Conservation (phyloP, 345 rosid genomes). For the Theobroma cacao region DNA sequence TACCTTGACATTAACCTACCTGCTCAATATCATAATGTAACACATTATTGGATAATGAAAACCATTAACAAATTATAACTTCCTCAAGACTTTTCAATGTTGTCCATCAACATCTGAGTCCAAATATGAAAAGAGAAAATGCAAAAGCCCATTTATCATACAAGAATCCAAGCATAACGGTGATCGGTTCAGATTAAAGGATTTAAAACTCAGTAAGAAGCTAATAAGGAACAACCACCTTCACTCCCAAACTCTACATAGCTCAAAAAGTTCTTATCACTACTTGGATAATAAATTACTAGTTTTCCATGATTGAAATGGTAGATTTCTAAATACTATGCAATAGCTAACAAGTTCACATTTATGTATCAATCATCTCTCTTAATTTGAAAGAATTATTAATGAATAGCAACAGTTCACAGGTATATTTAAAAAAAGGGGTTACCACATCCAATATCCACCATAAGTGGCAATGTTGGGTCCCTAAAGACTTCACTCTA, state of each 20-base stretch:
- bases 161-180: background rate
- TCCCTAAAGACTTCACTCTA: conserved; percentile 76
- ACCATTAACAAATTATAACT: background rate
- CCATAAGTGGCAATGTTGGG: conserved; percentile 81
- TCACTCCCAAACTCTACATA: background rate
- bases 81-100: background rate
- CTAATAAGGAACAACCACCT: background rate
- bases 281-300: background rate
- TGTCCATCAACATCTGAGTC: background rate
- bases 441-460: conserved; percentile 95
- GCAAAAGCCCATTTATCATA: background rate
- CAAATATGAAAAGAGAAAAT: background rate
- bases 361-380: background rate
- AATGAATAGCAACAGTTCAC: background rate
- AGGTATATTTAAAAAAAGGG: background rate
- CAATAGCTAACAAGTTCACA: background rate
- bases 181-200: background rate
- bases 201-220: background rate
- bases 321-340: background rate
- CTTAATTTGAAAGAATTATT: background rate
- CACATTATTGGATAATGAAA: background rate
- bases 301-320: background rate
- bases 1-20: background rate
- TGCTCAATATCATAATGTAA: background rate
- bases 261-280: background rate